These are phyloP conservation scores for Rhynchospora pubera DNA, from an alignment of 176 grass and related monocot species.

Conservation along the genomic window DNA sequence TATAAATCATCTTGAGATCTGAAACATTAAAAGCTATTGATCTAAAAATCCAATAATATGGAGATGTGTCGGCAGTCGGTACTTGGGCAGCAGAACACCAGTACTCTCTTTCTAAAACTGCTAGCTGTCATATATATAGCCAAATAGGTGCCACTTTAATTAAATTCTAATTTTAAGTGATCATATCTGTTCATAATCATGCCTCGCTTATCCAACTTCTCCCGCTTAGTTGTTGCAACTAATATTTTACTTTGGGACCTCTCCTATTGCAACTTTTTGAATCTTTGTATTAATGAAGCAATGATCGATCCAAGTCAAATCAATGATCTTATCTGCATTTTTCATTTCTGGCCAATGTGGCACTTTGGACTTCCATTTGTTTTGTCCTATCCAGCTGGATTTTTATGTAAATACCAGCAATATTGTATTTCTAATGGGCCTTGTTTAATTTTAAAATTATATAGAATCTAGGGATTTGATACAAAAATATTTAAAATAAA, in stretches of 20 bases:
- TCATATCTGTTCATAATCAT: not conserved
- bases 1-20: too few species aligned
- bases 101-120: not conserved
- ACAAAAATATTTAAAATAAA: too few species aligned
- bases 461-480: too few species aligned
- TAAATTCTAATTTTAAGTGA: not conserved
- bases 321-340: not conserved
- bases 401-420: not conserved
- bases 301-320: constrained; percentile 3
- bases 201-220: not conserved
- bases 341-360: not conserved
- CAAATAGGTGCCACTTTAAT: not conserved
- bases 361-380: not conserved
- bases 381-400: not conserved
- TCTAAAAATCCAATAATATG: too few species aligned
- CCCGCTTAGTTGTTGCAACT: not conserved
- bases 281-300: not conserved
- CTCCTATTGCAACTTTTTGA: not conserved
- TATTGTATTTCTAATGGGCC: not conserved
- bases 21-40: too few species aligned
- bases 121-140: not conserved
- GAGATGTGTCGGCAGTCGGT: not conserved
- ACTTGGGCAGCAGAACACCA: not conserved
- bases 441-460: not conserved
- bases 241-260: not conserved